Percentiles rank a stretch among this genome's conserved stretches.
These are phyloP conservation scores for Rhizophora mangle DNA, from an alignment of 345 rosid genomes.

Conservation along the genomic window DNA sequence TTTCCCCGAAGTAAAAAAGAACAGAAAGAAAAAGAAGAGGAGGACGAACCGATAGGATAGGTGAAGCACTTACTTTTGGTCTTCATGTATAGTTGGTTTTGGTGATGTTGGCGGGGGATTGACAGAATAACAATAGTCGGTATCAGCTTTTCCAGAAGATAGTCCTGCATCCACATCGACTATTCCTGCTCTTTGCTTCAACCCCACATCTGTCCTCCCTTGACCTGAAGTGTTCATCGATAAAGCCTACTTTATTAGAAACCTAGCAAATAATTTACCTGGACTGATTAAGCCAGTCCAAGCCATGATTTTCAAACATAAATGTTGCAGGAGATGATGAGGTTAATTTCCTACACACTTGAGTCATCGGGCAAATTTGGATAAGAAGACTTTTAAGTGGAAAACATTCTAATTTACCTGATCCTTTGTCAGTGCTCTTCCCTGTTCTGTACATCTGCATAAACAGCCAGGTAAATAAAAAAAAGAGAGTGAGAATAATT, in stretches of 20 bases:
- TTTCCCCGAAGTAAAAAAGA: too few relatives aligned
- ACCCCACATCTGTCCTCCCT: slow-evolving; percentile 35
- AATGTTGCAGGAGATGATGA: slow-evolving; percentile 26
- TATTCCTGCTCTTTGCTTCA: slow-evolving; percentile 27
- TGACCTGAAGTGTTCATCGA: slow-evolving; percentile 41
- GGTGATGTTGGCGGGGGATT: slow-evolving; percentile 20
- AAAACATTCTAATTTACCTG: slow-evolving; percentile 47
- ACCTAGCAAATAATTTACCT: slow-evolving; percentile 22
- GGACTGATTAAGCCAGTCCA: slow-evolving; percentile 14
- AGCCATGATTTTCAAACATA: background rate
- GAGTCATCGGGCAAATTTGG: slow-evolving; percentile 16
- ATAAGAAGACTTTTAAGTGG: slow-evolving; percentile 12
- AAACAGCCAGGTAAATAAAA: slow-evolving; percentile 29
- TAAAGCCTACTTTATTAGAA: slow-evolving; percentile 29
- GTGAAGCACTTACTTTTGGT: slow-evolving; percentile 21
- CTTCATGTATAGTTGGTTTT: slow-evolving; percentile 15
- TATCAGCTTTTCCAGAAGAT: slow-evolving; percentile 15
- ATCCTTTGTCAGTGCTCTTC: slow-evolving; percentile 80
- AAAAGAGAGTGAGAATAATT: slow-evolving; percentile 20
- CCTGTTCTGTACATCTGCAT: slow-evolving; percentile 99
- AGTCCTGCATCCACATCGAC: slow-evolving; percentile 16
- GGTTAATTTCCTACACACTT: slow-evolving; percentile 10
- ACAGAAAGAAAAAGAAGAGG: background rate
- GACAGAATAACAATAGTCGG: slow-evolving; percentile 17
- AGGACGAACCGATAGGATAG: background rate